Evolutionary conservation across 2,329 filamentous ascomycete genomes (phyloP), one percentile per base, ranked within the genome.

Genomic region (Colletotrichum eleusines): DNA sequence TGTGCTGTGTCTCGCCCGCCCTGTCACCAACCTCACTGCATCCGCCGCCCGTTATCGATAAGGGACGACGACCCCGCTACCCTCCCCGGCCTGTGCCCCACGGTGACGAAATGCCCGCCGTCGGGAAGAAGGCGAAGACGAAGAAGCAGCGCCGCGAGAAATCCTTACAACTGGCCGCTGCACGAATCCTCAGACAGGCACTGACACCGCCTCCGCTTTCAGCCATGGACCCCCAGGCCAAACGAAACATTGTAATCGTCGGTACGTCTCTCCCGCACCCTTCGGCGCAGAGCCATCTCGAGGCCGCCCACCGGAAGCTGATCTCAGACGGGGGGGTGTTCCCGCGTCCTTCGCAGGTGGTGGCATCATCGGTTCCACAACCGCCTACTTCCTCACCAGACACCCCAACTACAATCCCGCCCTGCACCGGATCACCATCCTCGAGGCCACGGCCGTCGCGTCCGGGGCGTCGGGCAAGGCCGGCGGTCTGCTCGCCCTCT

Each of bases 401-500:
- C 95, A 98, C 79, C 90, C 93, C 35, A 90, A 88, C 38, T 98
- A 93, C 83, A 87, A 96, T 79, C 90, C 91, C 51, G 81, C 87
- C 28, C 88, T 89, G 63, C 93, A 97, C 79, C 91, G 86, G 63
- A 91, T 98, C 76, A 97, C 93, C 1, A 85, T 99, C 38, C 86
- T 98, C 65, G 96, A 99, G 84, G 94, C 96, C 0, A 90, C 90
- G 3, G 87, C 90, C 54, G 91, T 98, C 74, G 96, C 96, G 8
- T 90, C 94, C n/a, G 95, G 93, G 31, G 95, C 96, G 46, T 97
- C 94, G 11, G 96, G 96, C 50, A 98, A 98, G 82, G 95, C 96
- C 0, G 96, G 96, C 20, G 96, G 96, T 1, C 86, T 99, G 5
- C 87, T 99, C 28, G 96, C 91, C 1, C 85, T 95, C 20, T 98